A percentile compares a stretch with the other conserved stretches of the same genome.
Evolutionary conservation across 2,329 filamentous ascomycete species (phyloP).

Genomic region (Alternaria tenuissima): DNA sequence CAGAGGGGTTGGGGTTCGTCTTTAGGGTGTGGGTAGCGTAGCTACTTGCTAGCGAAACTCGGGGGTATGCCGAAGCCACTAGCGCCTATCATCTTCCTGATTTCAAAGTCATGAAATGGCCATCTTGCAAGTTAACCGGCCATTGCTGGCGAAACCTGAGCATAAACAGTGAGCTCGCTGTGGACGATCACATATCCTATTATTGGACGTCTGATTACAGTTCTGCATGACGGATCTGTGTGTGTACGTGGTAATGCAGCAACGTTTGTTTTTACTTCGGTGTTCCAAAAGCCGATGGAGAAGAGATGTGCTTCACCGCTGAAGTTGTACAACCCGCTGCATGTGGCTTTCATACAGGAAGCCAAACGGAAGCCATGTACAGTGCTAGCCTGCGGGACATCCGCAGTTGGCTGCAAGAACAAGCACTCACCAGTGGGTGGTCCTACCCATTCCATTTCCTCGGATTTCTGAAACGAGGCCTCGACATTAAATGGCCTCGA

Average conservation of each 20-base stretch:
- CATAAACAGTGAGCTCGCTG: background rate
- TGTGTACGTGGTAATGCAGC: constrained; percentile 2
- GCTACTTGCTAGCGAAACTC: constrained; percentile 6
- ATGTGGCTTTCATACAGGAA: constrained; percentile 25
- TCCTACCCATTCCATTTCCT: constrained; percentile 18
- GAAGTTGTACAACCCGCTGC: constrained; percentile 41
- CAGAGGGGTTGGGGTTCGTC: constrained; percentile 5
- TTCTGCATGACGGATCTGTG: constrained; percentile 1
- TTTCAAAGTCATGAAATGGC: constrained; percentile 6
- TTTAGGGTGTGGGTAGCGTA: constrained; percentile 4
- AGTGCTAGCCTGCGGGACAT: constrained; percentile 13
- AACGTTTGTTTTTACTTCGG: constrained; percentile 12
- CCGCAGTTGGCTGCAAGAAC: constrained; percentile 22
- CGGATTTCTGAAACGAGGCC: constrained; percentile 42
- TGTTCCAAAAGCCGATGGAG: constrained; percentile 11
- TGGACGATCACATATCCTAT: constrained; percentile 1
- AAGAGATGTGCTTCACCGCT: constrained; percentile 37
- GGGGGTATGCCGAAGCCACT: constrained; percentile 9
- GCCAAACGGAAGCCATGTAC: constrained; percentile 27
- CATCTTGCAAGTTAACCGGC: constrained; percentile 5
- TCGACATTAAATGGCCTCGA: constrained; percentile 17
- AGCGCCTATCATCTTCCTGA: constrained; percentile 3
- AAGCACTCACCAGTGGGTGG: constrained; percentile 18
- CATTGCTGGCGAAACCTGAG: constrained; percentile 6
- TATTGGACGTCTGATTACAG: constrained; percentile 4